Conservation (phyloP, 352 stramenopile genomes). For the Pythium utonaiense region DNA sequence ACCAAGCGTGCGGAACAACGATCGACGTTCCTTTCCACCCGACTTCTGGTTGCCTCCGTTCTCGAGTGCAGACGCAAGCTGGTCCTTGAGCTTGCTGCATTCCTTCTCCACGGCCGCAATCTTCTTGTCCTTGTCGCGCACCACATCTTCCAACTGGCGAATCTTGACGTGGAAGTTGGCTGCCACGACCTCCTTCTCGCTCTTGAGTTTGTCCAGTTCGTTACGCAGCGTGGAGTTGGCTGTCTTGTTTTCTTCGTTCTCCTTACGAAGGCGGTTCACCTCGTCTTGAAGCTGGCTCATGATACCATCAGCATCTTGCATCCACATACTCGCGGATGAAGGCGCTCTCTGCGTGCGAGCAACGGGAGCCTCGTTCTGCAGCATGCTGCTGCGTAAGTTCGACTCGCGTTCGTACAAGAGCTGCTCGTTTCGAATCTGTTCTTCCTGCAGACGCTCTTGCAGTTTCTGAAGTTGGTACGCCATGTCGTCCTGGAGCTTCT, state of each 20-base stretch:
- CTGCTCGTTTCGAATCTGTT: conserved; percentile 71
- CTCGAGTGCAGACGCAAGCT: conserved; percentile 22
- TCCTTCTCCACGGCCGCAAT: conserved; percentile 69
- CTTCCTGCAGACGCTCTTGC: conserved; percentile 73
- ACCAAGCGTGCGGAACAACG: conserved; percentile 63
- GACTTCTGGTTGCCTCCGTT: conserved; percentile 32
- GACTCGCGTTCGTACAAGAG: conserved; percentile 54
- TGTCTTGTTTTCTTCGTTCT: conserved; percentile 68
- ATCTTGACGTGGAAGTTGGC: conserved; percentile 85
- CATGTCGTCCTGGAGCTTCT: conserved; percentile 85
- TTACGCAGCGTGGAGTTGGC: conserved; percentile 51
- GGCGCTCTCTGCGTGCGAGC: conserved; percentile 33
- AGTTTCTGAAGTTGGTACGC: conserved; percentile 78
- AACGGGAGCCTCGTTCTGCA: conserved; percentile 1
- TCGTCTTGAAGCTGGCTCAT: conserved; percentile 78
- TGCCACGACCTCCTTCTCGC: conserved; percentile 68
- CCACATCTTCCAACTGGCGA: conserved; percentile 63
- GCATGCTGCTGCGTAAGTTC: conserved; percentile 18
- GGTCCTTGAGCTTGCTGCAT: conserved; percentile 60
- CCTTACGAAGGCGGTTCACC: conserved; percentile 58
- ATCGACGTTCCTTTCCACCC: conserved; percentile 42
- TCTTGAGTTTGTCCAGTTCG: conserved; percentile 68
- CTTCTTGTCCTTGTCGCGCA: conserved; percentile 86
- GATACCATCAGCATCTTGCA: conserved; percentile 82
- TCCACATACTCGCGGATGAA: conserved; percentile 76